Base-by-base conservation (phyloP, 179 eudicot genomes). In the Silene noctiflora region DNA sequence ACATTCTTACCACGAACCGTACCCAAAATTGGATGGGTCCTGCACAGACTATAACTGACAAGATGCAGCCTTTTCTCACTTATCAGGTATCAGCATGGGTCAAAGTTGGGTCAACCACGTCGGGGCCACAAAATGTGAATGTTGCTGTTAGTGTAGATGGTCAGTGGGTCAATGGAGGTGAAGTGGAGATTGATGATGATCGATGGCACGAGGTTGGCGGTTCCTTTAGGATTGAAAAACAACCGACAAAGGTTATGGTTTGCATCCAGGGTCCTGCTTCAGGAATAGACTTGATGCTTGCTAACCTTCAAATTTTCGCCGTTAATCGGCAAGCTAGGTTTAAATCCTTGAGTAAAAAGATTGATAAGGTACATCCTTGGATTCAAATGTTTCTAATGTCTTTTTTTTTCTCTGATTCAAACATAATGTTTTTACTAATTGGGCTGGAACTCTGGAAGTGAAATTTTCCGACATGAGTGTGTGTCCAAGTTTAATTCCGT, bases 11-110 rank as follows among this genome's bases (percentile, higher is more conserved):
- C 48, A 88, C 85, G 0, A 91, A 92, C 59, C 97, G 96, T 20
- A 87, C 96, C 20, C 91, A 94, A 79, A 87, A 79, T 29, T 94
- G 98, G 98, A 94, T 94, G 98, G 98, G 98, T 68, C 94, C 98
- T 6, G 93, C 94, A 78, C 98, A 91, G 87, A 85, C 86, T 74
- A 91, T 94, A 55, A 88, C 98, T 3, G 96, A 90, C 64, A 87
- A 88, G 62, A 20, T 94, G 27, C 78, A 88, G 79, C 91, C 88
- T 60, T 94, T 80, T 72, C 55, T 94, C 63, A 92, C 98, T 14
- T 92, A 94, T 76, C 98, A 94, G 78, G 91, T 92, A 22, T 90
- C 96, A 11, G 96, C 90, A 63, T 94, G 98, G 98, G 94, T 94
- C 39, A 84, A 85, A 74, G 75, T 92, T 59, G 87, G 97, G 9